A percentile compares a stretch with the other conserved stretches of the same genome.
These are phyloP conservation scores for Naegleria fowleri DNA, from an alignment of 208 protist genomes.

Conservation along the genomic window DNA sequence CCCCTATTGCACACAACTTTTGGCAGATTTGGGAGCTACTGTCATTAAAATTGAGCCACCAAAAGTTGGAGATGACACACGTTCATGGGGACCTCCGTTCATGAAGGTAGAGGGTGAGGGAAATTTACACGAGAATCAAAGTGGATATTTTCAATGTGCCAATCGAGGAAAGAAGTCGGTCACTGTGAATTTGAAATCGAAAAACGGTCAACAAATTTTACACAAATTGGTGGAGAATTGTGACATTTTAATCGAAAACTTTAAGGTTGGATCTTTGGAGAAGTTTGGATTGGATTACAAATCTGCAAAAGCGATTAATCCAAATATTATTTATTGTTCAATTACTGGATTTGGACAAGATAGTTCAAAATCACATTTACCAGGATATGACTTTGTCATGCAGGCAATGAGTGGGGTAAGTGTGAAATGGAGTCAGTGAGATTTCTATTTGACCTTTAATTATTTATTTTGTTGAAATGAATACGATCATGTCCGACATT, in stretches of 20 bases:
- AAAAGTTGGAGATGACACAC: conserved; percentile 35
- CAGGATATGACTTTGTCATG: conserved; percentile 40
- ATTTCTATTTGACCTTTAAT: background rate
- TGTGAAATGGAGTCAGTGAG: background rate
- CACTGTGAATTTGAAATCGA: conserved; percentile 28
- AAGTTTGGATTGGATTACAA: conserved; percentile 38
- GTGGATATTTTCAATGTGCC: conserved; percentile 33
- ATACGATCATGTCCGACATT: background rate
- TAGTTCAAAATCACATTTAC: background rate
- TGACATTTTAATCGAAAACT: conserved; percentile 42
- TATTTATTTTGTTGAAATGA: background rate
- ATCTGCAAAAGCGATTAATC: conserved; percentile 28
- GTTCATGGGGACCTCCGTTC: conserved; percentile 26
- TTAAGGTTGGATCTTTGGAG: conserved; percentile 28
- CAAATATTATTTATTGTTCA: conserved; percentile 34
- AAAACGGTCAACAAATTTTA: conserved; percentile 16
- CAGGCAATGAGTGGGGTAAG: conserved; percentile 29
- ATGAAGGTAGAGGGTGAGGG: background rate
- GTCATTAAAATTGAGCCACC: conserved; percentile 38
- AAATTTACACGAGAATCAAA: background rate
- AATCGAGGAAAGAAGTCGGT: conserved; percentile 41
- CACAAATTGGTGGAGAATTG: background rate
- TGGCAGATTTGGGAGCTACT: conserved; percentile 32
- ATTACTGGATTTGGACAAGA: conserved; percentile 40
- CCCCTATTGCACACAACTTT: conserved; percentile 31